Evolutionary conservation across 2,329 filamentous ascomycete genomes (phyloP), one percentile per base, ranked within the genome.

Genomic region (Colletotrichum sublineola): DNA sequence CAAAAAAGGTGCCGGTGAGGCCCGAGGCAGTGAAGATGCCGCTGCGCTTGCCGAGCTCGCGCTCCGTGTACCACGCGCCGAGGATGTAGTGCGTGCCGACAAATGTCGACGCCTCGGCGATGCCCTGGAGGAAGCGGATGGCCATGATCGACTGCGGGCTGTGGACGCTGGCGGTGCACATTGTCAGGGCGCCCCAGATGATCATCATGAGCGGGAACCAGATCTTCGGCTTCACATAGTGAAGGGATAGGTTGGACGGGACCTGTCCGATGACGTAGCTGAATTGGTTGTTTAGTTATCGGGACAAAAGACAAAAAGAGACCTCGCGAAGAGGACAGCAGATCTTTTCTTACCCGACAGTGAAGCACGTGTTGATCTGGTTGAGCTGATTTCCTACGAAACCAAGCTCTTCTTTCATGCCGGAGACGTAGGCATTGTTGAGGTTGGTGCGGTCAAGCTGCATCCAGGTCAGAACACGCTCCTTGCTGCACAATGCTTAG

Each of bases 201-300:
- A 91, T 68, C 86, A 91, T 91, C 85, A 90, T 91, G 38, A 83
- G 76, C 0, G 90, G 90, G 76, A 91, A 91, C 82, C 89, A 92
- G 73, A 88, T 83, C n/a, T 90, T 85, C 2, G 90, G 91, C 62
- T 86, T 86, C 72, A 93, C 77, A 75, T 91, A 90, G 78, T 92
- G 88, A 3, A 93, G 83, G 3, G 89, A 89, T 11, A 92, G 78
- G 75, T 91, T 91, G 64, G 86, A 88, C 0, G 89, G 89, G 20
- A 92, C 82, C 77, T 92, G 89, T 1, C 90, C 90, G 5, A 91
- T 76, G 36, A 86, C 80, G 62, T 85, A 85, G 14, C 81, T 72
- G 24, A 1, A 2, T 3, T 11, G 11, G 1, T 3, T 29, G 6
- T 36, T 65, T 4, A 69, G 36, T 31, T 31, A 31, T 8, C 2